phyloP scores from a whole-genome alignment of 352 stramenopile genomes.

The Pythium diclinum region DNA sequence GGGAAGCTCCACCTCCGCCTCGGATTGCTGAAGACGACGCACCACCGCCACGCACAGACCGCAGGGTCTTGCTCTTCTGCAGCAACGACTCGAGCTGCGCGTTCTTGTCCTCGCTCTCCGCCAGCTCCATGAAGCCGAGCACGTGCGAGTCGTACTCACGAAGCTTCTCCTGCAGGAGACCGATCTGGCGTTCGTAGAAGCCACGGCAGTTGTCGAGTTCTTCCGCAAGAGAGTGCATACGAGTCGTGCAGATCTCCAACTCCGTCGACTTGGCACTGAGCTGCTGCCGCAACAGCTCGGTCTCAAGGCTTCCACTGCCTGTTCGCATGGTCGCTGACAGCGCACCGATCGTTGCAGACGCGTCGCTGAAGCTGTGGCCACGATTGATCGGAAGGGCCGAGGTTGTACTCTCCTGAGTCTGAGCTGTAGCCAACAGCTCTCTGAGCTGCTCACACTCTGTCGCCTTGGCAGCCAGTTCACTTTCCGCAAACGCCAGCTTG shows the following conservation, averaged over 20 bases:
- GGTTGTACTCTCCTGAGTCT: neutral
- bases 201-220: constrained; percentile 48
- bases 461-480: constrained; percentile 44
- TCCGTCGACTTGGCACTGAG: constrained; percentile 47
- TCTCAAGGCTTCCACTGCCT: constrained; percentile 25
- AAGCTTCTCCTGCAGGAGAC: constrained; percentile 41
- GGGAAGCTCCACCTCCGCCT: neutral
- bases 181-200: constrained; percentile 56
- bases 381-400: neutral
- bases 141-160: constrained; percentile 51
- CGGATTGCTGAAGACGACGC: constrained; percentile 7
- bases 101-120: constrained; percentile 39
- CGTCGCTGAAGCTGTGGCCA: constrained; percentile 9
- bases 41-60: constrained; percentile 53
- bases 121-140: constrained; percentile 40
- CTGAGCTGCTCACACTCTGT: constrained; percentile 52
- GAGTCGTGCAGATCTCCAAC: constrained; percentile 38
- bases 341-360: neutral
- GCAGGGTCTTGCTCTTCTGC: constrained; percentile 55
- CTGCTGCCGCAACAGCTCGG: constrained; percentile 56
- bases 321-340: neutral
- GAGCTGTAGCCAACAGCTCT: constrained; percentile 9
- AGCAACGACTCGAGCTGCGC: constrained; percentile 46
- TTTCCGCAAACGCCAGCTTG: constrained; percentile 50
- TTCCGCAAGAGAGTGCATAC: constrained; percentile 43